A percentile compares a stretch with the other conserved stretches of the same genome.
Conservation (phyloP, 2,329 filamentous ascomycete species). For the Pseudocercospora vitis region DNA sequence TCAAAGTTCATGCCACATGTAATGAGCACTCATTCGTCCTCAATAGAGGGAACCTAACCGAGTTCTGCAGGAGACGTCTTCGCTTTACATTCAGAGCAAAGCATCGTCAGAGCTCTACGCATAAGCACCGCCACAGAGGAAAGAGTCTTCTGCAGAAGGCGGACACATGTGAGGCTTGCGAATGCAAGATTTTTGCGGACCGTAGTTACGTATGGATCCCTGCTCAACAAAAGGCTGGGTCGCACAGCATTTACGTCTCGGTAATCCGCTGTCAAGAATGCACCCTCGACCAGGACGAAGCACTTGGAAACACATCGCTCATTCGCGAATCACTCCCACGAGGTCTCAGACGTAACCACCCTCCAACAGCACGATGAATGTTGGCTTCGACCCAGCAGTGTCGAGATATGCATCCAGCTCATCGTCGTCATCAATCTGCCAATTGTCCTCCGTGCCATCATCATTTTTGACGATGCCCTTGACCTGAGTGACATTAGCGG, state of each 20-base stretch:
- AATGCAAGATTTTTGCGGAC: too few relatives aligned
- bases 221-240: not conserved
- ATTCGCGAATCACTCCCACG: not conserved
- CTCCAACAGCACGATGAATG: constrained; percentile 44
- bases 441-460: constrained; percentile 60
- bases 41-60: not conserved
- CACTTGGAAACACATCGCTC: not conserved
- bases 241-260: not conserved
- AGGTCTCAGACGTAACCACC: constrained; percentile 27
- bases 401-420: constrained; percentile 70
- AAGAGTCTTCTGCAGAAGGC: not conserved
- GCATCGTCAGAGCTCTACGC: not conserved
- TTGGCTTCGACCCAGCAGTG: constrained; percentile 61
- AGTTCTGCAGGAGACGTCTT: not conserved
- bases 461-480: constrained; percentile 26
- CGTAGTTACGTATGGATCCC: too few relatives aligned
- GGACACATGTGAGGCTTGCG: too few relatives aligned
- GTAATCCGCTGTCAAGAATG: not conserved
- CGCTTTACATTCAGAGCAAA: not conserved
- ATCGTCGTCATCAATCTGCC: constrained; percentile 68
- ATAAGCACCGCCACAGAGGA: not conserved
- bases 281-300: not conserved
- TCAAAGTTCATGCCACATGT: not conserved
- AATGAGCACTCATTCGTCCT: not conserved
- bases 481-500: constrained; percentile 21